Evolutionary conservation across 495 filamentous ascomycete genomes (phyloP), one percentile per base, ranked within the genome.

Genomic region (Hyphodiscus hymeniophilus): DNA sequence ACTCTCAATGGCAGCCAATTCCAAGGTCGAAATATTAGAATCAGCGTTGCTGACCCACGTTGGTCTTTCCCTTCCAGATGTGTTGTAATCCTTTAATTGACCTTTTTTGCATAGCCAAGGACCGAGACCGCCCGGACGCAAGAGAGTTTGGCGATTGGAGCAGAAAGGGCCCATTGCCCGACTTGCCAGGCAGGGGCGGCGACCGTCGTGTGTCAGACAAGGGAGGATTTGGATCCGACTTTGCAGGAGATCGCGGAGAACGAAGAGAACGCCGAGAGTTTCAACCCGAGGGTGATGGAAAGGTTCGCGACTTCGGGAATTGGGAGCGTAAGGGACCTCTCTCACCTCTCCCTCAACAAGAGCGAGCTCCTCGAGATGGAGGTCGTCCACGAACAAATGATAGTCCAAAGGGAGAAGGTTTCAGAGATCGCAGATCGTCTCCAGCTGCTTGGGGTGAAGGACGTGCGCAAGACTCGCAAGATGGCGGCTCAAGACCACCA

Each of bases 291-390:
- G 80, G 82, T 50, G 88, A 95, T 60, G 85, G 86, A 51, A 94
- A 89, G 63, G 67, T 84, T 43, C 83, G 90, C 18, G 88, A 95
- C 58, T 85, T 96, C 55, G 73, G 77, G 49, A 92, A 89, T 68
- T 98, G 92, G 92, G 91, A 95, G 65, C 85, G 92, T 46, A 91
- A 89, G 59, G 94, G 92, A 18, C 92, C 94, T 22, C 75, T 95
- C 36, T 85, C 90, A 34, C 86, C 90, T 8, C 64, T 76, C 17
- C 64, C 83, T 12, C 64, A 63, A 24, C 61, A 73, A 31, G 74
- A 82, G 51, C 75, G 72, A 32, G 68, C 66, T 48, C 69, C 70
- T 41, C 71, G 84, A 46, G 85, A 87, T 55, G 81, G 79, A 39
- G 82, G 85, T 45, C 82, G 86, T 34, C 75, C 82, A 45, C 70